These are phyloP conservation scores for Volutella citrinella DNA, from an alignment of 2,329 filamentous ascomycete genomes.

Conservation along the genomic window DNA sequence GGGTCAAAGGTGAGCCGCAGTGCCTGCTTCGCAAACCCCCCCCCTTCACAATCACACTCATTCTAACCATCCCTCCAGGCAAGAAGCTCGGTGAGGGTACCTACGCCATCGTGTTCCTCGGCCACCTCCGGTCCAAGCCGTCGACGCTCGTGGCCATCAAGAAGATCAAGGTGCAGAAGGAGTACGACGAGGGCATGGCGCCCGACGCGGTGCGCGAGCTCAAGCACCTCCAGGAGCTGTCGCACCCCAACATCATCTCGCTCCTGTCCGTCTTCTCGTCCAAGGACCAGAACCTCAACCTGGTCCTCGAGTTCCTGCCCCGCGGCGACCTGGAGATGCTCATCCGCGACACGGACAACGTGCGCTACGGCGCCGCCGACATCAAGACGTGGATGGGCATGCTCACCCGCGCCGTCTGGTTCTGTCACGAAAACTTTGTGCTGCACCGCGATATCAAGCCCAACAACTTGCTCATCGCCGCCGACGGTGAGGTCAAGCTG, in stretches of 20 bases:
- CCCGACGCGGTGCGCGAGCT: slow-evolving; percentile 95
- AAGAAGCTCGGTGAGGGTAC: slow-evolving; percentile 94
- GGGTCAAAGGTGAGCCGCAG: slow-evolving; percentile 67
- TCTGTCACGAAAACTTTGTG: slow-evolving; percentile 92
- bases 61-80: slow-evolving; percentile 44
- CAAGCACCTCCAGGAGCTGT: slow-evolving; percentile 90
- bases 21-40: background rate
- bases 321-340: slow-evolving; percentile 94
- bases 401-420: slow-evolving; percentile 90
- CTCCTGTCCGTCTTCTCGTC: slow-evolving; percentile 91
- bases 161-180: slow-evolving; percentile 83
- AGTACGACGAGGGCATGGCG: slow-evolving; percentile 86
- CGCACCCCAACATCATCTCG: slow-evolving; percentile 92
- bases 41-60: background rate
- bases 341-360: slow-evolving; percentile 75
- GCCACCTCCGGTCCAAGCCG: slow-evolving; percentile 72
- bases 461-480: slow-evolving; percentile 93
- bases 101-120: slow-evolving; percentile 92
- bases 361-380: slow-evolving; percentile 82
- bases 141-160: slow-evolving; percentile 82
- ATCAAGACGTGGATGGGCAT: slow-evolving; percentile 99
- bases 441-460: slow-evolving; percentile 98
- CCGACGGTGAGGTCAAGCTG: slow-evolving; percentile 89
- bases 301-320: slow-evolving; percentile 91
- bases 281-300: slow-evolving; percentile 93